phyloP scores from a whole-genome alignment of 371 early-diverging fungal genomes.

The Batkoa obscura region DNA sequence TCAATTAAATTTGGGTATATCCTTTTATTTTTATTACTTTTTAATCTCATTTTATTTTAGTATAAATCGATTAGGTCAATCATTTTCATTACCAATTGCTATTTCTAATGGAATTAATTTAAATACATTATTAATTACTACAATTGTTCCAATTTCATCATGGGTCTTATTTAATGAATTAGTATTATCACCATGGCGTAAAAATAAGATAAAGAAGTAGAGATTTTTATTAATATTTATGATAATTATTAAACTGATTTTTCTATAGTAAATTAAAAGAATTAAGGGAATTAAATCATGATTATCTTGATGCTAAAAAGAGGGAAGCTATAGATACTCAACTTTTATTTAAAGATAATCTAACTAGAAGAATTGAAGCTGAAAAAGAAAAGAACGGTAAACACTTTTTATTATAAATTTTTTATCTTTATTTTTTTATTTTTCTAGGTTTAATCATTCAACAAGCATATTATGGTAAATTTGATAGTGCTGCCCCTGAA shows the following conservation, averaged over 20 bases:
- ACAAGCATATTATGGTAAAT: conserved; percentile 72
- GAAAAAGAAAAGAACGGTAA: conserved; percentile 43
- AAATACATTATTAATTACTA: neutral
- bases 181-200: neutral
- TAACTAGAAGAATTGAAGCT: conserved; percentile 36
- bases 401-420: neutral
- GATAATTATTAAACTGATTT: neutral
- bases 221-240: neutral
- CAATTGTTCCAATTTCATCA: neutral
- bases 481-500: too few relatives aligned
- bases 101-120: neutral
- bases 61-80: conserved; percentile 66
- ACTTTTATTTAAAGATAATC: conserved; percentile 42
- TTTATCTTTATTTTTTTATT: conserved; percentile 1
- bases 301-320: conserved; percentile 43
- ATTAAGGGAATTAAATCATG: conserved; percentile 54
- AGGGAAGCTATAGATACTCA: conserved; percentile 63
- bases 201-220: neutral
- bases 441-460: conserved; percentile 58
- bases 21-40: neutral
- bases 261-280: conserved; percentile 36
- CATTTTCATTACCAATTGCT: conserved; percentile 53
- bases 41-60: conserved; percentile 13
- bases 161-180: neutral
- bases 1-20: conserved; percentile 42